Percentiles rank a stretch among this genome's conserved stretches.
phyloP scores from a whole-genome alignment of 78 protist genomes.

The Protostelium mycophagum region DNA sequence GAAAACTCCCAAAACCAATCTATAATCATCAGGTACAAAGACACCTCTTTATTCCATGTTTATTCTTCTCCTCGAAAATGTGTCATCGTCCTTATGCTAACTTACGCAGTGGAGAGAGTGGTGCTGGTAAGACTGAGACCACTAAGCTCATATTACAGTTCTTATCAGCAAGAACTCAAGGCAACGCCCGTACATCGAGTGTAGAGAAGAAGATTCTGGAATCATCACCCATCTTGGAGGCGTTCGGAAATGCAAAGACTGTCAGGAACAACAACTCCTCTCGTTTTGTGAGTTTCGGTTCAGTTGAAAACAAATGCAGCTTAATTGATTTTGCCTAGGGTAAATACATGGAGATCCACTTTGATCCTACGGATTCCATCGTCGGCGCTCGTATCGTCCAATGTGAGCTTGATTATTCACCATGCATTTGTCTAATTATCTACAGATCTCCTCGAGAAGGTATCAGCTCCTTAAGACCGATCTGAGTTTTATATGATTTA shows the following conservation, averaged over 20 bases:
- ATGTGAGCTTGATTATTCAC: conserved; percentile 8
- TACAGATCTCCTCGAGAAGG: conserved; percentile 5
- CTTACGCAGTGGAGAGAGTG: conserved; percentile 89
- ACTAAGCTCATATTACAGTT: conserved; percentile 80
- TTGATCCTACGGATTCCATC: conserved; percentile 43
- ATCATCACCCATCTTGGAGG: conserved; percentile 65
- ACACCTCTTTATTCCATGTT: background rate
- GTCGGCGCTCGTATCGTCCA: conserved; percentile 53
- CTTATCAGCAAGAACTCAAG: conserved; percentile 57
- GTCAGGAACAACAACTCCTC: conserved; percentile 57
- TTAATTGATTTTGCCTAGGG: conserved; percentile 15
- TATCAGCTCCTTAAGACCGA: background rate
- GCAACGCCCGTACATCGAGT: conserved; percentile 10
- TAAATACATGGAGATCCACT: conserved; percentile 69
- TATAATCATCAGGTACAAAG: conserved; percentile 14
- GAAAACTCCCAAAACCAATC: conserved; percentile 42
- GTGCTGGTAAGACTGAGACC: conserved; percentile 92
- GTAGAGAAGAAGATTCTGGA: conserved; percentile 67
- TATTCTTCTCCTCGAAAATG: background rate
- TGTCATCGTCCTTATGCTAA: too few species aligned
- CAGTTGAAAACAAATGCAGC: background rate
- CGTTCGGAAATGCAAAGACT: conserved; percentile 77
- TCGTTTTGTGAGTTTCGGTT: conserved; percentile 37
- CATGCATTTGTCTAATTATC: background rate
- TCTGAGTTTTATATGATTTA: too few species aligned